Conservation (phyloP, 2,329 filamentous ascomycete genomes). For the Cyphellophora attinorum region DNA sequence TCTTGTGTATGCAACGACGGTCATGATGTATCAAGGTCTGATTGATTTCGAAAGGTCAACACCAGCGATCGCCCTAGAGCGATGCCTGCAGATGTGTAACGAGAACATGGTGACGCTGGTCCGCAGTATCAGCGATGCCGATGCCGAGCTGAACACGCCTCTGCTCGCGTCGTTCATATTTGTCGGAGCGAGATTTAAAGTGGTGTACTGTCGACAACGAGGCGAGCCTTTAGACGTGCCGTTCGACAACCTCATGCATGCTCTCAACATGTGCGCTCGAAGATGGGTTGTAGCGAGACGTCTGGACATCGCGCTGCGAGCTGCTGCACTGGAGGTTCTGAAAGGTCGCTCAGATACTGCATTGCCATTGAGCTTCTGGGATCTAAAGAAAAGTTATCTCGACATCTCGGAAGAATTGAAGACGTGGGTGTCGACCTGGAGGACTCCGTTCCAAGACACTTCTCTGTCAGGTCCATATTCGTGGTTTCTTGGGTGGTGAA, state of each 20-base stretch:
- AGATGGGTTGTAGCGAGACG: constrained; percentile 16
- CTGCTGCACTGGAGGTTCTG: constrained; percentile 14
- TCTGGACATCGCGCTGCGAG: constrained; percentile 15
- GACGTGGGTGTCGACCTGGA: constrained; percentile 11
- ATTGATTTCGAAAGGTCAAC: constrained; percentile 7
- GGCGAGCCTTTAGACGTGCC: constrained; percentile 8
- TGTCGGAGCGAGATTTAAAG: constrained; percentile 13
- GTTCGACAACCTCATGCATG: constrained; percentile 19
- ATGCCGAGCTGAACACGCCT: constrained; percentile 16
- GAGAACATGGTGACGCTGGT: constrained; percentile 13
- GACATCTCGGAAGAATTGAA: constrained; percentile 17
- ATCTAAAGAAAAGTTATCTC: constrained; percentile 12
- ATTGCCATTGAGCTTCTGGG: constrained; percentile 7
- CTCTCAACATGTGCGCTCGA: constrained; percentile 18
- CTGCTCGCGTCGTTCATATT: constrained; percentile 13
- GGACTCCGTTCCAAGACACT: constrained; percentile 4
- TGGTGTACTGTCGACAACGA: constrained; percentile 11
- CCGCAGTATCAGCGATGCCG: constrained; percentile 16
- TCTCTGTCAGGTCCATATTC: constrained; percentile 5
- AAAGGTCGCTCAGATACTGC: background rate
- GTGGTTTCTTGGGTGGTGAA: constrained; percentile 2
- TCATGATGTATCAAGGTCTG: constrained; percentile 15
- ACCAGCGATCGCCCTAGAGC: constrained; percentile 9
- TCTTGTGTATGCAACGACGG: constrained; percentile 13
- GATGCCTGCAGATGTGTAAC: constrained; percentile 14